These are phyloP conservation scores for Asterella californica DNA, from an alignment of 225 moss, liverwort and hornwort species.

Conservation along the genomic window DNA sequence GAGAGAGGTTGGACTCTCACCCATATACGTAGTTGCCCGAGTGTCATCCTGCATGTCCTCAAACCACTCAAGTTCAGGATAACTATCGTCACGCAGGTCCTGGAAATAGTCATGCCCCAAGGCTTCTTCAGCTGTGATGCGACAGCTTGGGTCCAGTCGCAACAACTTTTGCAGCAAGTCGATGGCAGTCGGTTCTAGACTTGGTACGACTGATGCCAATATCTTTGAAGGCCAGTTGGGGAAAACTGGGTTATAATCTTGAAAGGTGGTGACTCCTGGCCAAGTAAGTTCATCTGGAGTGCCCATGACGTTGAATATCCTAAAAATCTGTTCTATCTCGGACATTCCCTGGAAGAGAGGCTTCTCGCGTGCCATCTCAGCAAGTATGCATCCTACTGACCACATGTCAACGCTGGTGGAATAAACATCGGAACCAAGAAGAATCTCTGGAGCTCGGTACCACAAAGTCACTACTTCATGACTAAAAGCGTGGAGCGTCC, in stretches of 20 bases:
- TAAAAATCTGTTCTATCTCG: not conserved
- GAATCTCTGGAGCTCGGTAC: constrained; percentile 2
- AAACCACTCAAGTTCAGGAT: not conserved
- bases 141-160: not conserved
- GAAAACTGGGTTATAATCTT: not conserved
- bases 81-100: not conserved
- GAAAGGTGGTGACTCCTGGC: not conserved
- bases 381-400: not conserved
- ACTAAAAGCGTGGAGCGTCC: not conserved
- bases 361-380: not conserved
- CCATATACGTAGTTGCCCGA: not conserved
- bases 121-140: constrained; percentile 8
- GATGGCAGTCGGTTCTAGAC: not conserved
- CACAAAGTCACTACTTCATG: constrained; percentile 4
- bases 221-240: not conserved
- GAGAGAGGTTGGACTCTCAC: not conserved
- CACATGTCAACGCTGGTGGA: not conserved
- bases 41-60: not conserved
- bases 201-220: not conserved
- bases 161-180: not conserved
- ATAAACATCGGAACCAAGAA: not conserved
- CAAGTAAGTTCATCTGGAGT: not conserved
- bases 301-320: not conserved
- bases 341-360: not conserved
- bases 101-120: not conserved